Evolutionary conservation across 108 stramenopile species (phyloP).

Genomic region (Discostella stelligeroides): DNA sequence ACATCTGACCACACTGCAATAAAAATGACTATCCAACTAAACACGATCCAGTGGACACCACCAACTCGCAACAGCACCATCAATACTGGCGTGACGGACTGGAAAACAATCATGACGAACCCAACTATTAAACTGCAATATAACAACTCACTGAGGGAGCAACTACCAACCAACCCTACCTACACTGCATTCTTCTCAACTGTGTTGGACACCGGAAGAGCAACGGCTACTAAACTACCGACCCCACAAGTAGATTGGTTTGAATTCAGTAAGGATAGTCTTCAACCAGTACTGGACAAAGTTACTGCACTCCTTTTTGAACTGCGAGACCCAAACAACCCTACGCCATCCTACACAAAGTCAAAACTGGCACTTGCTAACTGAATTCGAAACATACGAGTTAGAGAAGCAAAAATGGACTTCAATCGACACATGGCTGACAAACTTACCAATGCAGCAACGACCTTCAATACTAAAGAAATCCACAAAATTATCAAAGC

Average conservation of each 20-base stretch:
- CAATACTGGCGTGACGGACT: background rate
- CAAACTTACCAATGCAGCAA: too few relatives aligned
- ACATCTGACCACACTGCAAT: background rate
- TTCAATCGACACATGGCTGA: too few relatives aligned
- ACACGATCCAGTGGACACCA: background rate
- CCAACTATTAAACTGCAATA: background rate
- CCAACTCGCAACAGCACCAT: background rate
- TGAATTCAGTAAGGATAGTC: background rate
- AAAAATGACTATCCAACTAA: background rate
- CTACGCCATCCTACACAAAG: too few relatives aligned
- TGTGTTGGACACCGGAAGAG: background rate
- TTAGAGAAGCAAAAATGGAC: too few relatives aligned
- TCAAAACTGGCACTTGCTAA: background rate
- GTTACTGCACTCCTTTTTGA: background rate
- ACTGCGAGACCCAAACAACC: background rate
- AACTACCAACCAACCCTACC: background rate
- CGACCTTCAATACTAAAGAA: too few relatives aligned
- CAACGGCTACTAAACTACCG: background rate
- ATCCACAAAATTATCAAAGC: too few relatives aligned
- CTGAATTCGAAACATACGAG: background rate
- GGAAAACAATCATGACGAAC: background rate
- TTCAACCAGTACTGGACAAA: background rate
- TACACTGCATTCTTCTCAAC: background rate
- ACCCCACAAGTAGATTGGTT: background rate
- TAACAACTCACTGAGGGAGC: background rate